Evolutionary conservation across 1,284 basidiomycete species (phyloP), one percentile per base, ranked within the genome.

Genomic region (Fomitopsis schrenkii): DNA sequence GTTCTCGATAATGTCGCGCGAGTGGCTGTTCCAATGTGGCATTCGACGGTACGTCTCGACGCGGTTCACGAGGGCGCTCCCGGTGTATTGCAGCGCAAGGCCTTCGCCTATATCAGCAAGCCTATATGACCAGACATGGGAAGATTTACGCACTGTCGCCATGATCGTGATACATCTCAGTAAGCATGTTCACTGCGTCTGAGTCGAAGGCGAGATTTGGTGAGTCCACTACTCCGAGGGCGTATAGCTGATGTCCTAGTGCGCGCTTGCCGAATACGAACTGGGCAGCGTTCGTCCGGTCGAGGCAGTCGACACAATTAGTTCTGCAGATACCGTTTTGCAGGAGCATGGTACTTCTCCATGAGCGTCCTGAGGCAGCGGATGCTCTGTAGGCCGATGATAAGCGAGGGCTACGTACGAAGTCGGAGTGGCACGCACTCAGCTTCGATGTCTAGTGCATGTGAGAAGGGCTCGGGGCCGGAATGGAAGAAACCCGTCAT

Each of bases 121-220:
- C 17, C 5, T 19, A 44, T 17, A 0, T 8, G 15, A 33, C n/a
- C 3, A 9, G 22, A 19, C 15, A 15, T 12, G 19, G 12, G 28
- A 28, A 17, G 5, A 17, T 19, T 57, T 38, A 76, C 88, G 69
- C 68, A 93, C 93, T 95, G 69, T 97, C 95, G 1, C 95, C 94
- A 68, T 96, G 94, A 73, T 97, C 94, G 72, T 98, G 95, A 74
- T 98, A 99, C 96, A 99, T 98, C 76, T 98, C 95, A 0, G 96
- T 99, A 66, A 99, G 74, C 86, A 99, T 96, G 73, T 97, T 95
- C 55, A 97, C 93, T 0, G 95, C 95, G 72, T 98, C 97, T 10
- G 93, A 96, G 68, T 98, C 95, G 72, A 98, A 98, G 0, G 90
- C 86, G 28, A 99, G 79, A 67, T 93, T 88, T 0, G 97, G 94